Conservation (phyloP, 768 basidiomycete species). For the Boletus reticulatus region DNA sequence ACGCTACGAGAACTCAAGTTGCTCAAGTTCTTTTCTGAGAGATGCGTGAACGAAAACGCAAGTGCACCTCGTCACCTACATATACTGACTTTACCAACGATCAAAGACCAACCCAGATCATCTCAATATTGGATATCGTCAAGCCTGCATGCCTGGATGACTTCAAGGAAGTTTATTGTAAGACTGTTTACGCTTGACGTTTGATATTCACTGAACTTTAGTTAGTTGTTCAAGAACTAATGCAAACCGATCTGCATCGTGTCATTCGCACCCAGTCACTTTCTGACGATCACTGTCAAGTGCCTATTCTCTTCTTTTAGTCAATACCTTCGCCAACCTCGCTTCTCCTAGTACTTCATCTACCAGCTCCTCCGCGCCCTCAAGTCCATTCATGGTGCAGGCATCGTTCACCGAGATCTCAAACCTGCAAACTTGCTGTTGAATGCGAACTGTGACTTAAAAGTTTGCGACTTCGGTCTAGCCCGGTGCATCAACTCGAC, state of each 20-base stretch:
- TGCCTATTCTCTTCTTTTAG: conserved; percentile 25
- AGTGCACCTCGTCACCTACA: conserved; percentile 12
- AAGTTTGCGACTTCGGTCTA: conserved; percentile 88
- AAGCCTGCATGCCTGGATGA: conserved; percentile 70
- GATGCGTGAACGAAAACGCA: conserved; percentile 80
- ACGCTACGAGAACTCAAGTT: conserved; percentile 92
- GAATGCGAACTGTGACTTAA: conserved; percentile 88
- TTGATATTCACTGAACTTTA: conserved; percentile 4
- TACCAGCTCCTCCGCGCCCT: conserved; percentile 85
- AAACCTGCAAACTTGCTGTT: conserved; percentile 88
- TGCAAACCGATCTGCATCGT: conserved; percentile 90
- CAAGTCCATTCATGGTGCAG: conserved; percentile 87
- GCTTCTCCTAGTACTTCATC: conserved; percentile 60
- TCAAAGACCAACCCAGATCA: conserved; percentile 53
- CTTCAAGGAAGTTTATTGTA: conserved; percentile 89
- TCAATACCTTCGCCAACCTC: background rate
- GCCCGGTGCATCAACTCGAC: conserved; percentile 62
- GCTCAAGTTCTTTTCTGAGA: conserved; percentile 78
- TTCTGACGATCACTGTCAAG: conserved; percentile 88
- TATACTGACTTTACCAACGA: background rate
- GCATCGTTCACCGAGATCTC: conserved; percentile 73
- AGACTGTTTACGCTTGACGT: conserved; percentile 17
- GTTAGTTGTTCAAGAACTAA: conserved; percentile 79
- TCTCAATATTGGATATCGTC: conserved; percentile 89
- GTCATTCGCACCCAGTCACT: conserved; percentile 89